A percentile compares a stretch with the other conserved stretches of the same genome.
phyloP scores from a whole-genome alignment of 495 filamentous ascomycete species.

The Penicillium cosmopolitanum region DNA sequence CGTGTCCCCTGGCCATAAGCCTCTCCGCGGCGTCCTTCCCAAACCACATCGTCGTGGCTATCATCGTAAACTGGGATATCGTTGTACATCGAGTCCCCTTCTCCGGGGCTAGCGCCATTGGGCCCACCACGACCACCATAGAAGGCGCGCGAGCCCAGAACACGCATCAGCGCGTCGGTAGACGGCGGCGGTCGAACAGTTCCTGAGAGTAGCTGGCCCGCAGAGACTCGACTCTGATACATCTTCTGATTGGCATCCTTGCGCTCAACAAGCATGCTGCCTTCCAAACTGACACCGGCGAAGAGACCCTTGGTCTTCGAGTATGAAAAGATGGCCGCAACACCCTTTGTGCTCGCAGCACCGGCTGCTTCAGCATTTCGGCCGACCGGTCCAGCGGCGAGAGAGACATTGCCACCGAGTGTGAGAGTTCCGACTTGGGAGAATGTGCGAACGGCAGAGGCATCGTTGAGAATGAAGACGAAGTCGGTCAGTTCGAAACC shows the following conservation, averaged over 20 bases:
- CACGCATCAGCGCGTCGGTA: constrained; percentile 79
- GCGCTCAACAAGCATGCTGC: constrained; percentile 86
- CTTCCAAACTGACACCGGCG: constrained; percentile 92
- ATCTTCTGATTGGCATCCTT: constrained; percentile 97
- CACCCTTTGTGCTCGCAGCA: constrained; percentile 85
- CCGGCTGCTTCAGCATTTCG: constrained; percentile 96
- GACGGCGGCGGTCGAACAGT: constrained; percentile 76
- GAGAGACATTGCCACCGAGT: constrained; percentile 93
- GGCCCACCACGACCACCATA: constrained; percentile 54
- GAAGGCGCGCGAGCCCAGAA: constrained; percentile 85
- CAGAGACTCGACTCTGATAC: constrained; percentile 80
- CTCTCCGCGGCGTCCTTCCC: constrained; percentile 78
- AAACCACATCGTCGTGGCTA: constrained; percentile 85
- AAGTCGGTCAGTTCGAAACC: constrained; percentile 98
- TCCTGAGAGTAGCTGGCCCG: constrained; percentile 80
- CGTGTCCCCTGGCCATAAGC: constrained; percentile 76
- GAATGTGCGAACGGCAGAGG: constrained; percentile 88
- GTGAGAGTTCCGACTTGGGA: constrained; percentile 90
- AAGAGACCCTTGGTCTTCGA: constrained; percentile 97
- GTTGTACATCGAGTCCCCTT: constrained; percentile 83
- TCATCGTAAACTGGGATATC: constrained; percentile 93
- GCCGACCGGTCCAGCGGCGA: constrained; percentile 91
- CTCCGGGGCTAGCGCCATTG: constrained; percentile 20
- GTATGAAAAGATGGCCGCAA: constrained; percentile 93
- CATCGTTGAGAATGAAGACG: constrained; percentile 97